A percentile compares a stretch with the other conserved stretches of the same genome.
Conservation (phyloP, 305 asterid genomes). For the Striga hermonthica region DNA sequence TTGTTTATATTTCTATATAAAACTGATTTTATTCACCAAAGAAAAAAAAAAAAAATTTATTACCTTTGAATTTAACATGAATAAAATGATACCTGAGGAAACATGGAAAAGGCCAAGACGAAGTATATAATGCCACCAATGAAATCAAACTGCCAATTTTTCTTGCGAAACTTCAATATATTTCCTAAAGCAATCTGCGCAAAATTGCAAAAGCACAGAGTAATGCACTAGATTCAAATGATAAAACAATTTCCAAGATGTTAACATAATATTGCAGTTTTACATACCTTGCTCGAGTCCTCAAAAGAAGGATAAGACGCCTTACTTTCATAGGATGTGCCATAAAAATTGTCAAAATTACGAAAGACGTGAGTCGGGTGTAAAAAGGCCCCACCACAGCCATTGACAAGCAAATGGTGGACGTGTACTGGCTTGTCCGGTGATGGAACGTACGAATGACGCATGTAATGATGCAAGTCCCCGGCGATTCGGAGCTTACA, state of each 20-base stretch:
- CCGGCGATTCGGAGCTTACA: slow-evolving; percentile 95
- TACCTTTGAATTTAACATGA: too few species aligned
- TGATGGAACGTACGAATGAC: slow-evolving; percentile 74
- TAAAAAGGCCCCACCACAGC: slow-evolving; percentile 99
- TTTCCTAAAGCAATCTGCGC: slow-evolving; percentile 99
- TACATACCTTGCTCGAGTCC: slow-evolving; percentile 92
- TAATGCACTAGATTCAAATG: slow-evolving; percentile 16
- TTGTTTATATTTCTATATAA: too few species aligned
- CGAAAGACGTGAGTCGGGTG: slow-evolving; percentile 97
- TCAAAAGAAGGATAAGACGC: slow-evolving; percentile 90
- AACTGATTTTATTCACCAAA: too few species aligned
- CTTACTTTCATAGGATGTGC: slow-evolving; percentile 71
- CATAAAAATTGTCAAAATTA: slow-evolving; percentile 56
- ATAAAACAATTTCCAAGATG: slow-evolving; percentile 15
- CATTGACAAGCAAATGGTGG: slow-evolving; percentile 93
- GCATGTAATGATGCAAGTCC: slow-evolving; percentile 98
- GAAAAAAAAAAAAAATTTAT: too few species aligned
- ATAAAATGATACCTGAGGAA: slow-evolving; percentile 69
- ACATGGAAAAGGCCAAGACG: slow-evolving; percentile 84
- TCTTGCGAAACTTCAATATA: slow-evolving; percentile 95
- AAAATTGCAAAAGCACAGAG: slow-evolving; percentile 9
- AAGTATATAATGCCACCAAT: slow-evolving; percentile 96
- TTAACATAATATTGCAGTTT: slow-evolving; percentile 8
- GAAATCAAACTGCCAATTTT: slow-evolving; percentile 98
- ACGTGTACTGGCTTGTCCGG: slow-evolving; percentile 67